Conservation (phyloP, 345 rosid genomes). For the Nephelium lappaceum region DNA sequence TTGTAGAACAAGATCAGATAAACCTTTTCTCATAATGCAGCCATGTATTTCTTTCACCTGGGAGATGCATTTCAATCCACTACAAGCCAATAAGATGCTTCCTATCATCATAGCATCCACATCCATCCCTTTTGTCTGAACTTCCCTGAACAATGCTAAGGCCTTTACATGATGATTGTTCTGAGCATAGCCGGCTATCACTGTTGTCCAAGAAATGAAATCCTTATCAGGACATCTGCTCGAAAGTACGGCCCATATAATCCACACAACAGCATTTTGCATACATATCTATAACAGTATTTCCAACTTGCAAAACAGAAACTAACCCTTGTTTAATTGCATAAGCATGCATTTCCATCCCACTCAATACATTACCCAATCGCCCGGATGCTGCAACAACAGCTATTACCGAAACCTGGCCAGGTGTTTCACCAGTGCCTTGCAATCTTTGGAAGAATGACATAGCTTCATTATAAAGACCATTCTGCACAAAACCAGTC, state of each 20-base stretch:
- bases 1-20: slow-evolving; percentile 59
- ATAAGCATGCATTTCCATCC: slow-evolving; percentile 79
- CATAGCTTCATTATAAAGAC: slow-evolving; percentile 56
- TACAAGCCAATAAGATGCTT: slow-evolving; percentile 66
- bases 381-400: slow-evolving; percentile 64
- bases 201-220: slow-evolving; percentile 82
- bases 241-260: slow-evolving; percentile 61
- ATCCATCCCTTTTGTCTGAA: slow-evolving; percentile 40
- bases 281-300: slow-evolving; percentile 81
- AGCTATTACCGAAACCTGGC: slow-evolving; percentile 56
- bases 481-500: slow-evolving; percentile 64
- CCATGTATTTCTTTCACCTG: slow-evolving; percentile 74
- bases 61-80: slow-evolving; percentile 41
- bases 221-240: slow-evolving; percentile 57
- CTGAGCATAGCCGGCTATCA: slow-evolving; percentile 73
- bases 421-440: slow-evolving; percentile 52
- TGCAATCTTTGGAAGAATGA: slow-evolving; percentile 47
- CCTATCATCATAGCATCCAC: slow-evolving; percentile 79
- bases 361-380: slow-evolving; percentile 56
- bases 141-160: slow-evolving; percentile 50
- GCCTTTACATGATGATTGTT: slow-evolving; percentile 52
- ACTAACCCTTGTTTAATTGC: slow-evolving; percentile 59
- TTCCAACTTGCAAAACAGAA: slow-evolving; percentile 62
- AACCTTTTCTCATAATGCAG: slow-evolving; percentile 52
- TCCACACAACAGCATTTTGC: slow-evolving; percentile 56